These are phyloP conservation scores for Simplicillium sp. DNA, from an alignment of 2,329 filamentous ascomycete species.

Conservation along the genomic window DNA sequence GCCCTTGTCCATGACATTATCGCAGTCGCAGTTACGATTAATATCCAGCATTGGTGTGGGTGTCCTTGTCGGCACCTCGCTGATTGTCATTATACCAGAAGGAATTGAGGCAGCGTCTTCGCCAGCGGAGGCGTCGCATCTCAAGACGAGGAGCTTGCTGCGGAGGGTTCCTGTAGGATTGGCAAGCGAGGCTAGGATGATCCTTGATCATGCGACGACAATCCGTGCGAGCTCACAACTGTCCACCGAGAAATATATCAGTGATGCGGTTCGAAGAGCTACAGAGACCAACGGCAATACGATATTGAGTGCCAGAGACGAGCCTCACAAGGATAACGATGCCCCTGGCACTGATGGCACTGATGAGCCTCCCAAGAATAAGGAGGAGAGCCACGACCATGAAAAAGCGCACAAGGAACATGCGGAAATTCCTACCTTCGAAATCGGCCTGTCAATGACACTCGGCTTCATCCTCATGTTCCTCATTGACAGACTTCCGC, in stretches of 20 bases:
- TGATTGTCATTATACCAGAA: slow-evolving; percentile 96
- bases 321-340: slow-evolving; percentile 2
- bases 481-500: slow-evolving; percentile 77
- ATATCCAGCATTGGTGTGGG: slow-evolving; percentile 91
- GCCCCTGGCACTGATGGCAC: slow-evolving; percentile 2
- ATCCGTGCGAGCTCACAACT: background rate
- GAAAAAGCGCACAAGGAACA: slow-evolving; percentile 23
- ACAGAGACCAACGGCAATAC: slow-evolving; percentile 6
- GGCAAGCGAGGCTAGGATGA: slow-evolving; percentile 13
- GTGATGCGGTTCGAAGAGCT: background rate
- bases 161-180: slow-evolving; percentile 21
- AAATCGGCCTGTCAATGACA: slow-evolving; percentile 79
- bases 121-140: slow-evolving; percentile 30
- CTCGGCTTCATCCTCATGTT: slow-evolving; percentile 95
- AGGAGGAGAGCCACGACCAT: slow-evolving; percentile 18
- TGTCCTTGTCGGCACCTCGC: slow-evolving; percentile 84
- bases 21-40: slow-evolving; percentile 75
- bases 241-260: background rate
- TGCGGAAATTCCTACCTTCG: slow-evolving; percentile 52
- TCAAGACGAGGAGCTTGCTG: slow-evolving; percentile 21
- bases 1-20: slow-evolving; percentile 80
- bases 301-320: slow-evolving; percentile 4
- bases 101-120: slow-evolving; percentile 84
- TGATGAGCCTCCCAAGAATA: slow-evolving; percentile 16
- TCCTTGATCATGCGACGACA: slow-evolving; percentile 5